Percentiles rank a stretch among this genome's conserved stretches.
Evolutionary conservation across 1,284 basidiomycete species (phyloP).

Genomic region (Fomitopsis schrenkii): DNA sequence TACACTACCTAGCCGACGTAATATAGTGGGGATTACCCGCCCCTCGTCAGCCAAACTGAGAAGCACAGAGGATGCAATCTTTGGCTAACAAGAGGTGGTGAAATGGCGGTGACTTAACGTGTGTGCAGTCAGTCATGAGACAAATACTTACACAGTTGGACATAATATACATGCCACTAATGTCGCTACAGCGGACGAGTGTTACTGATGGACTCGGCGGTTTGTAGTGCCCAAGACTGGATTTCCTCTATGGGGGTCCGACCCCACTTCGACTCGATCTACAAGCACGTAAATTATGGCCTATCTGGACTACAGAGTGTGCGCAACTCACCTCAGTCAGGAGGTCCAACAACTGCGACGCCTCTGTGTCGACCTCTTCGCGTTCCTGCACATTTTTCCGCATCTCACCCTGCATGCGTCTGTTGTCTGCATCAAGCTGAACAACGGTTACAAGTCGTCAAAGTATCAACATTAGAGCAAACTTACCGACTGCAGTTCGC

Average conservation of each 20-base stretch:
- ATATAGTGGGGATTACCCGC: no score
- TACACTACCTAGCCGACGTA: no score
- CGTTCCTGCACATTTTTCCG: conserved; percentile 43
- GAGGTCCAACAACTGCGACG: conserved; percentile 43
- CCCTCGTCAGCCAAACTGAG: no score
- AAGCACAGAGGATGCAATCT: no score
- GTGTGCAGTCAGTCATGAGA: not conserved
- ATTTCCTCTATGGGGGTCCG: conserved; percentile 58
- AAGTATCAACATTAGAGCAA: not conserved
- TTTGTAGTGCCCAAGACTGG: conserved; percentile 57
- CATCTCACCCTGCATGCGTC: conserved; percentile 41
- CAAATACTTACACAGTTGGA: not conserved
- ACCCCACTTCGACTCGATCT: conserved; percentile 54
- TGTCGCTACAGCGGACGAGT: conserved; percentile 7
- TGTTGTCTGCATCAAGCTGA: conserved; percentile 57
- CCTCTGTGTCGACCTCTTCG: conserved; percentile 42
- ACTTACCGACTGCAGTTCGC: conserved; percentile 46
- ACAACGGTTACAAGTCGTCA: not conserved
- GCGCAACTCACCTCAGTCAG: conserved; percentile 43
- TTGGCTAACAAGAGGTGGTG: not conserved
- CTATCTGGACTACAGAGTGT: not conserved
- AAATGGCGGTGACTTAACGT: not conserved
- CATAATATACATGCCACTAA: not conserved
- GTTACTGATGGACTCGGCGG: conserved; percentile 37
- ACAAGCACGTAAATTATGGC: not conserved